Evolutionary conservation across 129 eudicot genomes (phyloP), one percentile per base, ranked within the genome.

Genomic region (Daucus carota): DNA sequence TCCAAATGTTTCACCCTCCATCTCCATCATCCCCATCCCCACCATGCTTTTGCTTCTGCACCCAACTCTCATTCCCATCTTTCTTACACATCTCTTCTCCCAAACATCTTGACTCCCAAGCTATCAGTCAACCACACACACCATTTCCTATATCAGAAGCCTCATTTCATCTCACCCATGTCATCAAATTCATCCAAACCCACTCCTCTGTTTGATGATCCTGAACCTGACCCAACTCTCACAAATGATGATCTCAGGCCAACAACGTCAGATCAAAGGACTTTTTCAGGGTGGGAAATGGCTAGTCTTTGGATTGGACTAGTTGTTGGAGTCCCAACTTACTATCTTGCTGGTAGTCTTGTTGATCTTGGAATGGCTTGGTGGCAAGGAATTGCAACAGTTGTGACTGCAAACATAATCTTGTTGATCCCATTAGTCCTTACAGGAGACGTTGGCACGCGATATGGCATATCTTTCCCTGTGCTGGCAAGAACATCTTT

Each of bases 321-420:
- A 9, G 98, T 93, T 20, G 98, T 93, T 22, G 97, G 97, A 17
- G 98, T 93, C 1, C 98, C 98, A 24, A 60, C 96, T 2, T 93
- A 91, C 67, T 93, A 93, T 87, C 88, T 93, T 6, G 98, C 98
- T 14, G 98, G 98, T 0, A 88, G 96, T 84, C 89, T 93, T 8
- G 98, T 93, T 74, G 98, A 93, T 78, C 90, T 93, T 24, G 98
- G 98, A 5, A 93, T 93, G 98, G 78, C 98, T 14, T 93, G 97
- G 97, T 93, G 97, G 97, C 98, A 93, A 77, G 98, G 97, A 2
- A 91, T 93, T 68, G 85, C 92, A 43, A 93, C 97, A 5, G 96
- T 93, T 2, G 91, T 93, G 12, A 82, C 89, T 0, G 98, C 97
- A 33, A 93, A 93, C 69, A 20, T 89, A 15, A 82, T 93, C 79